phyloP scores from a whole-genome alignment of 2,329 filamentous ascomycete genomes.

The Penicillium sp. region DNA sequence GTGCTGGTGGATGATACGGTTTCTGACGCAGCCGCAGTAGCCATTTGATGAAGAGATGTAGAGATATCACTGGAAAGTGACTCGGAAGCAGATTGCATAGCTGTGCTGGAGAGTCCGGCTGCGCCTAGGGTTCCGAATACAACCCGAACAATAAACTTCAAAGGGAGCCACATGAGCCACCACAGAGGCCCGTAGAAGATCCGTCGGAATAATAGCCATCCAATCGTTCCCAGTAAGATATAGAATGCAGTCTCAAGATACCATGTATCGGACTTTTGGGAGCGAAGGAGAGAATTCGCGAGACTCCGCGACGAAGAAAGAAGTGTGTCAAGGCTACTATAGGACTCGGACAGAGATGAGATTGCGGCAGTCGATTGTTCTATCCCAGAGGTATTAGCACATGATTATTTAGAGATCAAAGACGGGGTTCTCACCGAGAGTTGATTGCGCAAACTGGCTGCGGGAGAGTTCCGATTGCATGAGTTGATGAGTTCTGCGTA shows the following conservation, averaged over 20 bases:
- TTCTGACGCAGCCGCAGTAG: constrained; percentile 18
- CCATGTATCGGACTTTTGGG: constrained; percentile 97
- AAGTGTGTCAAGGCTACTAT: constrained; percentile 74
- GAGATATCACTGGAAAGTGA: constrained; percentile 22
- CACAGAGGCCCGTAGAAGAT: constrained; percentile 84
- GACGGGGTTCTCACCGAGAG: constrained; percentile 53
- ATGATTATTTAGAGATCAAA: neutral
- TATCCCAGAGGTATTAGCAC: constrained; percentile 12
- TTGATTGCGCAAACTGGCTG: constrained; percentile 86
- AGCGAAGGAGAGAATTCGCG: constrained; percentile 74
- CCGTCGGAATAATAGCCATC: constrained; percentile 82
- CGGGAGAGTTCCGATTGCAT: constrained; percentile 82
- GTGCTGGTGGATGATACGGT: constrained; percentile 15
- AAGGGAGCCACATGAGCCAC: constrained; percentile 82
- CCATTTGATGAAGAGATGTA: constrained; percentile 23
- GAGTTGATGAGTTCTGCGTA: constrained; percentile 81
- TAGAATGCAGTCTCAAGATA: constrained; percentile 90
- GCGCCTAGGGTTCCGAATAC: constrained; percentile 57
- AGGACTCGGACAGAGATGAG: constrained; percentile 75
- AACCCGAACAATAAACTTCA: constrained; percentile 65
- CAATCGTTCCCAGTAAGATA: constrained; percentile 71
- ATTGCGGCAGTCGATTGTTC: constrained; percentile 80
- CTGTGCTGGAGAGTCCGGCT: constrained; percentile 43
- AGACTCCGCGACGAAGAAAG: constrained; percentile 72
- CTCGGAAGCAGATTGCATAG: constrained; percentile 25